These are phyloP conservation scores for Candida caryicola DNA, from an alignment of 805 yeast genomes.

Conservation along the genomic window DNA sequence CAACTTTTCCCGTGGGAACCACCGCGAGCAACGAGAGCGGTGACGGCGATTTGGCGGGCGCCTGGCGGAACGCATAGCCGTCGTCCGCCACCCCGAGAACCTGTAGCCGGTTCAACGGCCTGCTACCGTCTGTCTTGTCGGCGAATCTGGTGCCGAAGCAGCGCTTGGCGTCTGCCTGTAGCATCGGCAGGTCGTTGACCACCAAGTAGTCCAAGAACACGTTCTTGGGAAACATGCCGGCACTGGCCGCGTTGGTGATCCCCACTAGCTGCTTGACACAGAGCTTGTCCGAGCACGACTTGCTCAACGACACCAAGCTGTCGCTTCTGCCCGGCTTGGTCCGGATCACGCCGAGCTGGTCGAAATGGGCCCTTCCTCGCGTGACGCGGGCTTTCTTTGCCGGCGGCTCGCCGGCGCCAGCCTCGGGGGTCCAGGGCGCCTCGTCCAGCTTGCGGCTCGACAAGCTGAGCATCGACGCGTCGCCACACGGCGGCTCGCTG, in stretches of 20 bases:
- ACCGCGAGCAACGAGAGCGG: slow-evolving; percentile 29
- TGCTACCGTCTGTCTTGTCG: slow-evolving; percentile 14
- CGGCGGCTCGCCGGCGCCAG: slow-evolving; percentile 8
- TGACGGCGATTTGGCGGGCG: slow-evolving; percentile 21
- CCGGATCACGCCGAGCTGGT: slow-evolving; percentile 62
- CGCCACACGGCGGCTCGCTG: slow-evolving; percentile 89
- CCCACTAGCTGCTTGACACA: slow-evolving; percentile 61
- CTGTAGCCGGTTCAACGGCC: slow-evolving; percentile 8
- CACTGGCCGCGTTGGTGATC: slow-evolving; percentile 46
- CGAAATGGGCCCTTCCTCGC: slow-evolving; percentile 66
- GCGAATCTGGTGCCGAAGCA: slow-evolving; percentile 33
- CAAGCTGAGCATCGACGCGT: slow-evolving; percentile 60
- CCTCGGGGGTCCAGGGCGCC: slow-evolving; percentile 20
- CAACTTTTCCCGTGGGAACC: slow-evolving; percentile 19
- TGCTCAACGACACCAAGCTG: slow-evolving; percentile 66
- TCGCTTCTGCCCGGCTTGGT: slow-evolving; percentile 93
- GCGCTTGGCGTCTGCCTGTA: slow-evolving; percentile 31
- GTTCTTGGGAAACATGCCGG: slow-evolving; percentile 29
- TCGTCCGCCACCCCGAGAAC: slow-evolving; percentile 21
- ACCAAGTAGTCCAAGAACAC: slow-evolving; percentile 49
- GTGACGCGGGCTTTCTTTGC: slow-evolving; percentile 14
- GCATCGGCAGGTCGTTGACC: slow-evolving; percentile 34
- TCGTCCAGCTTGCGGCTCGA: slow-evolving; percentile 9
- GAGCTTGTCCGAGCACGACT: slow-evolving; percentile 88
- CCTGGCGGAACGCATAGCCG: slow-evolving; percentile 25